phyloP scores from a whole-genome alignment of 1,284 basidiomycete genomes.

The Lentinus polychrous region DNA sequence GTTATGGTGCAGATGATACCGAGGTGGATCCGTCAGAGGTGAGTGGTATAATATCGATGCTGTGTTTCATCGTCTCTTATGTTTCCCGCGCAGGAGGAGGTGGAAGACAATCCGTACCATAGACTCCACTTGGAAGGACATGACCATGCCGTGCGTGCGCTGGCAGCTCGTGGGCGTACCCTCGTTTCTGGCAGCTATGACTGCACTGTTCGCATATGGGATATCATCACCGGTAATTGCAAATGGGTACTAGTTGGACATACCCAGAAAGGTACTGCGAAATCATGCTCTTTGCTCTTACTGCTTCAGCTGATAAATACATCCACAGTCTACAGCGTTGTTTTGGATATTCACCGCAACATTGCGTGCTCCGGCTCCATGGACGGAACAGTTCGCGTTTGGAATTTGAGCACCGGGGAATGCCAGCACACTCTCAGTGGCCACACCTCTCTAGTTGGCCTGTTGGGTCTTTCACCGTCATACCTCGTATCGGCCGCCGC shows the following conservation, averaged over 20 bases:
- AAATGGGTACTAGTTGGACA: conserved; percentile 81
- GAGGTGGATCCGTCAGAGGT: conserved; percentile 67
- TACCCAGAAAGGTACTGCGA: conserved; percentile 77
- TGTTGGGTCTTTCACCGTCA: conserved; percentile 82
- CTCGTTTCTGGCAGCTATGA: conserved; percentile 96
- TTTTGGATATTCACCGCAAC: conserved; percentile 77
- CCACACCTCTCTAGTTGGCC: conserved; percentile 84
- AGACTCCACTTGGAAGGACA: conserved; percentile 81
- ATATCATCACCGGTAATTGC: conserved; percentile 82
- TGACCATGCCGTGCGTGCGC: conserved; percentile 83
- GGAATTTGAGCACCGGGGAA: conserved; percentile 79
- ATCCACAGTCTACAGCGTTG: conserved; percentile 78
- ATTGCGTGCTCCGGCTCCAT: conserved; percentile 93
- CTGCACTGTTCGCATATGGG: conserved; percentile 90
- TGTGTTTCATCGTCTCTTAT: conserved; percentile 5
- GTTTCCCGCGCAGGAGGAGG: conserved; percentile 45
- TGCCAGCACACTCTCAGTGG: conserved; percentile 77
- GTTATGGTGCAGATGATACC: conserved; percentile 59
- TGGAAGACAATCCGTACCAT: conserved; percentile 87
- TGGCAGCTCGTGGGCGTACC: conserved; percentile 85
- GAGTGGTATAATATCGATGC: conserved; percentile 20
- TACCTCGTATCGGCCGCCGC: conserved; percentile 90
- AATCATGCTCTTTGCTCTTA: not conserved
- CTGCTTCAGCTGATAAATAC: not conserved
- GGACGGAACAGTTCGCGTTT: conserved; percentile 92